A percentile compares a stretch with the other conserved stretches of the same genome.
Conservation (phyloP, 352 stramenopile genomes). For the Globisporangium spinosum region DNA sequence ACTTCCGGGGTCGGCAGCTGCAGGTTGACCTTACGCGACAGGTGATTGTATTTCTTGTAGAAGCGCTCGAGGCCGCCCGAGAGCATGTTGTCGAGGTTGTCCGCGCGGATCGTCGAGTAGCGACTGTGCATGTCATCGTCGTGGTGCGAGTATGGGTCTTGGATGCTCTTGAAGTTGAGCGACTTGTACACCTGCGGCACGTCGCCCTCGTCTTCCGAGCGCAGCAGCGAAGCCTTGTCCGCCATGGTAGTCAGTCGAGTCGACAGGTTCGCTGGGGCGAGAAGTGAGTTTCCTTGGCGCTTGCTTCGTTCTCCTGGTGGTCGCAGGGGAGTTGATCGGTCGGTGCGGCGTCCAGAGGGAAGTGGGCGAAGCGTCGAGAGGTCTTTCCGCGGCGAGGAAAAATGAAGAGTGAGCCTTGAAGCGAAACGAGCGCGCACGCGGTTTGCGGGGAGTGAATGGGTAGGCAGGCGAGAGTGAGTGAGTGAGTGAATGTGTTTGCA, state of each 20-base stretch:
- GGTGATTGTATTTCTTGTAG: slow-evolving; percentile 81
- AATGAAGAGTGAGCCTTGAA: slow-evolving; percentile 12
- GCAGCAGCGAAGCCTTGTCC: slow-evolving; percentile 31
- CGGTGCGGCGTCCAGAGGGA: not conserved
- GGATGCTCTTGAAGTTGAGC: slow-evolving; percentile 69
- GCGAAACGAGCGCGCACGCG: not conserved
- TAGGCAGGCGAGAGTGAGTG: too few relatives aligned
- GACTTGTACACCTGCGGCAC: slow-evolving; percentile 65
- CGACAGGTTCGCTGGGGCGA: not conserved
- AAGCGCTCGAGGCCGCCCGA: slow-evolving; percentile 67
- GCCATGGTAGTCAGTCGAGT: slow-evolving; percentile 15
- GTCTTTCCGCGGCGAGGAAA: slow-evolving; percentile 8
- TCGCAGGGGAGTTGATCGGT: not conserved
- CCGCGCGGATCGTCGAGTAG: slow-evolving; percentile 59
- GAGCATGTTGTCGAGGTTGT: slow-evolving; percentile 69
- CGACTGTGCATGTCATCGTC: slow-evolving; percentile 38
- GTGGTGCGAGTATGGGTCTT: slow-evolving; percentile 64
- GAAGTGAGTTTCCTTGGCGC: not conserved
- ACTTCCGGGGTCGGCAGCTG: slow-evolving; percentile 47
- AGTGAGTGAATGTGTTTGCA: too few relatives aligned
- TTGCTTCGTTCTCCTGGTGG: not conserved
- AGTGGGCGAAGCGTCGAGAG: not conserved
- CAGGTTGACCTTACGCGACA: slow-evolving; percentile 67
- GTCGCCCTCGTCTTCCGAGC: slow-evolving; percentile 32
- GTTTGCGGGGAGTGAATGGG: too few relatives aligned